These are phyloP conservation scores for Pisolithus albus DNA, from an alignment of 768 basidiomycete species.

Conservation along the genomic window DNA sequence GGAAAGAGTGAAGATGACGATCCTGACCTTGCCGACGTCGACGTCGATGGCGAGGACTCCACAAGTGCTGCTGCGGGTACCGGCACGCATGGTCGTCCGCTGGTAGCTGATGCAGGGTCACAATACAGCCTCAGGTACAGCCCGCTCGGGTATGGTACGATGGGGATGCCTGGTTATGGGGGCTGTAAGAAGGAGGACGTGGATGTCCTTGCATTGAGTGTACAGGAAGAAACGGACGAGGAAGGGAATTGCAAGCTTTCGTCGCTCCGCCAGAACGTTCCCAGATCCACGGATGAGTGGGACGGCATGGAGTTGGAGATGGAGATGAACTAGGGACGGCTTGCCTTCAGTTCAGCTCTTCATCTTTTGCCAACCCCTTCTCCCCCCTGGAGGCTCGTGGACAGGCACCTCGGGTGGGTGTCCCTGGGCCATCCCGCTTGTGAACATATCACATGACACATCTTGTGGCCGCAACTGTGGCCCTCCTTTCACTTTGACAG, in stretches of 20 bases:
- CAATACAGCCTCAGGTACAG: not conserved
- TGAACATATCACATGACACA: not conserved
- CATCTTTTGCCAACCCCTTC: not conserved
- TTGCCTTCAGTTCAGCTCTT: not conserved
- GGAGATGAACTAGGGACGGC: conserved; percentile 22
- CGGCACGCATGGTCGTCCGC: not conserved
- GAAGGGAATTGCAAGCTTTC: conserved; percentile 20
- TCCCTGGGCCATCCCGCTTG: not conserved
- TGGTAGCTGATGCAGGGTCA: not conserved
- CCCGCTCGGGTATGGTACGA: conserved; percentile 20
- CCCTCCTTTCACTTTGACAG: not conserved
- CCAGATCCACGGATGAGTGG: conserved; percentile 22
- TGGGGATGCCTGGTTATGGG: conserved; percentile 15
- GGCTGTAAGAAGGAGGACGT: conserved; percentile 39
- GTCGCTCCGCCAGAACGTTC: conserved; percentile 1
- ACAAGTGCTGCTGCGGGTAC: conserved; percentile 1
- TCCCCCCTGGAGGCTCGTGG: too few species aligned
- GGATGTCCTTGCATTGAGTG: conserved; percentile 34
- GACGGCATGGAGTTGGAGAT: conserved; percentile 51
- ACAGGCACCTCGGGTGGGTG: too few species aligned
- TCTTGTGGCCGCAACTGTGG: too few species aligned
- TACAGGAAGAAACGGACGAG: conserved; percentile 44
- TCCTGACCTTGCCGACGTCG: conserved; percentile 15
- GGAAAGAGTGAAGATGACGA: conserved; percentile 33
- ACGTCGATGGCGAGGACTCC: conserved; percentile 5